These are phyloP conservation scores for Flammula alnicola DNA, from an alignment of 1,284 basidiomycete species.

Conservation along the genomic window DNA sequence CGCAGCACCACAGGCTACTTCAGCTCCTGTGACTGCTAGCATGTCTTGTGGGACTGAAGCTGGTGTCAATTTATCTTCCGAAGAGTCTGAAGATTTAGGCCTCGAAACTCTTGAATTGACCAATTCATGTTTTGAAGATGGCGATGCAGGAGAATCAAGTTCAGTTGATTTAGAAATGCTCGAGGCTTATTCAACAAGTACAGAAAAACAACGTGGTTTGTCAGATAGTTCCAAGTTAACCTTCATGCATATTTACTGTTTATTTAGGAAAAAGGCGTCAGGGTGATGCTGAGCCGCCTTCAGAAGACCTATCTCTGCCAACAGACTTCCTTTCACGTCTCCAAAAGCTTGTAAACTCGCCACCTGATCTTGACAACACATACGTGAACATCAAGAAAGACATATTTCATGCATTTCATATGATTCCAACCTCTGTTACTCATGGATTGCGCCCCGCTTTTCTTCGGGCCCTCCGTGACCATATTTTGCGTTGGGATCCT, in stretches of 20 bases:
- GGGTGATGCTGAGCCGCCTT: neutral
- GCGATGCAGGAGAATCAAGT: neutral
- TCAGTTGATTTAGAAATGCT: neutral
- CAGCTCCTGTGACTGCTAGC: too few species aligned
- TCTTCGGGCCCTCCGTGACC: slow-evolving; percentile 14
- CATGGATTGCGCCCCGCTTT: slow-evolving; percentile 13
- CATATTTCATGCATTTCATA: slow-evolving; percentile 18
- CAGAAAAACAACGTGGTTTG: too few species aligned
- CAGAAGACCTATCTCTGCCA: too few species aligned
- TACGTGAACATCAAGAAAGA: slow-evolving; percentile 18
- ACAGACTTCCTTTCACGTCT: neutral
- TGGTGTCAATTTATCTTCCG: too few species aligned
- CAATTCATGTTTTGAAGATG: too few species aligned
- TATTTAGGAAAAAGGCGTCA: neutral
- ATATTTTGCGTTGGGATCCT: slow-evolving; percentile 17
- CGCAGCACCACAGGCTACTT: too few species aligned
- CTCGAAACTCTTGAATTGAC: too few species aligned
- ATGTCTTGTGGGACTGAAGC: too few species aligned
- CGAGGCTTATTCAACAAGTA: neutral
- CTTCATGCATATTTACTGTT: too few species aligned
- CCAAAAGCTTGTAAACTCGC: slow-evolving; percentile 1
- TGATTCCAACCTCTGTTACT: slow-evolving; percentile 19
- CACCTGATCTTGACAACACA: slow-evolving; percentile 1
- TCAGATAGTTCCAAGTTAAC: too few species aligned
- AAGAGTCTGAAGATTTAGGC: too few species aligned